A percentile compares a stretch with the other conserved stretches of the same genome.
Evolutionary conservation across 2,329 filamentous ascomycete genomes (phyloP).

Genomic region (Xylariaceae sp.): DNA sequence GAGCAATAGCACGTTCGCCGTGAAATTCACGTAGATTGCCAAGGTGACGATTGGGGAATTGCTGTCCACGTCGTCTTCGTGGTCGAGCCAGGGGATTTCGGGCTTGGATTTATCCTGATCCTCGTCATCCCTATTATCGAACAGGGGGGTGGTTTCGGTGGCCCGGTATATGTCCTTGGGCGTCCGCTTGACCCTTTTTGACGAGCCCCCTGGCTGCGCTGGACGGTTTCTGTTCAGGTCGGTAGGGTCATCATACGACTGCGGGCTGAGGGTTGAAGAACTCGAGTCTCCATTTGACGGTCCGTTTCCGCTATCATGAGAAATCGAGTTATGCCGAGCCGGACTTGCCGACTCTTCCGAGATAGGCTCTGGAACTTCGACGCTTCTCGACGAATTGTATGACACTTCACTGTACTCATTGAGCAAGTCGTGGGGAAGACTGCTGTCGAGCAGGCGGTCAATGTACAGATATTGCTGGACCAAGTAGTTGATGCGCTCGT

Average conservation of each 20-base stretch:
- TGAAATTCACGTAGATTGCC: conserved; percentile 81
- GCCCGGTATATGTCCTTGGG: conserved; percentile 80
- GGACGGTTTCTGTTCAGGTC: conserved; percentile 12
- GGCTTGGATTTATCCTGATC: conserved; percentile 42
- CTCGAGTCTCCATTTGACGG: conserved; percentile 1
- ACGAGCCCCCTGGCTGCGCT: conserved; percentile 12
- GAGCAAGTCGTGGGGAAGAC: conserved; percentile 83
- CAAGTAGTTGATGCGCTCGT: conserved; percentile 81
- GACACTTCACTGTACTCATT: conserved; percentile 75
- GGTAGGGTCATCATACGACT: conserved; percentile 7
- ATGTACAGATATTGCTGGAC: conserved; percentile 93
- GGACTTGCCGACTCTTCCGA: conserved; percentile 54
- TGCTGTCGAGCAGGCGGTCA: conserved; percentile 82
- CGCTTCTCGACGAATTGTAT: conserved; percentile 46
- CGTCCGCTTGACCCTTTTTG: conserved; percentile 64
- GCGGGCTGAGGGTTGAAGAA: conserved; percentile 5
- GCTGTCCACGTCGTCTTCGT: conserved; percentile 66
- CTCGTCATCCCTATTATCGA: conserved; percentile 46
- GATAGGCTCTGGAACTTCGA: conserved; percentile 68
- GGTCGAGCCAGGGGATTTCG: conserved; percentile 63
- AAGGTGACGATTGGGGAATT: conserved; percentile 71
- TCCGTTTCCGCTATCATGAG: neutral
- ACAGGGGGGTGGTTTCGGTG: conserved; percentile 62
- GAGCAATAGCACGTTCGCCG: conserved; percentile 70
- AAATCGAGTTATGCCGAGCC: conserved; percentile 2